Evolutionary conservation across 352 stramenopile species (phyloP), one percentile per base, ranked within the genome.

Genomic region (Globisporangium viniferum): DNA sequence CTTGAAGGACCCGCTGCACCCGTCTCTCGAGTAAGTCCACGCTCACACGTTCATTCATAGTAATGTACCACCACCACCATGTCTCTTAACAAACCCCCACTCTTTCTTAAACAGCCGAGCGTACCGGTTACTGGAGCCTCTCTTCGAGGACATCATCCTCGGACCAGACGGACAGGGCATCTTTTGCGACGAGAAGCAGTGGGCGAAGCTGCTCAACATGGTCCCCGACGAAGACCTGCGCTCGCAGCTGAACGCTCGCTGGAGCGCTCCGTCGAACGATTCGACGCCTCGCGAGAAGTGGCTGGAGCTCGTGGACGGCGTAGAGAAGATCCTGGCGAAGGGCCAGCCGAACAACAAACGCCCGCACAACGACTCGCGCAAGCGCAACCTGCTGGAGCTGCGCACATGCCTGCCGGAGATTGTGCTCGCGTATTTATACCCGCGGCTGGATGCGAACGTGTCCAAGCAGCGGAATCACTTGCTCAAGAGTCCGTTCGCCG

Each of bases 391-490:
- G 10, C 60, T 76, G 7, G 84, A 94, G 41, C 75, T 96, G 48
- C 78, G 90, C 51, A 93, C 88, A 49, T 99, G 96, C 88, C 74
- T 98, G 24, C 86, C 95, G 65, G 94, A 99, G 79, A 98, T 98
- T 54, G 96, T 99, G 46, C 95, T 99, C 65, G 81, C 88, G 41
- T 97, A 99, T 70, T 88, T 97, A 35, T 99, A 99, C 77, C 97
- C 98, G 15, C 89, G 98, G 44, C 76, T 99, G 68, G 98, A 99
- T 97, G 98, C 98, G 46, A 99, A 99, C 78, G 98, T 99, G 59
- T 99, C 97, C 68, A 99, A 99, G 77, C 95, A 98, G 75, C 90
- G 97, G 64, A 99, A 99, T 90, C 98, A 99, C 88, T 98, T 99
- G 84, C 86, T 99, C 46, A 99, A 99, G 80, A 98, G 84, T 79